phyloP scores from a whole-genome alignment of 2,329 filamentous ascomycete genomes.

The Nothophaeocryptopus gaeumannii region DNA sequence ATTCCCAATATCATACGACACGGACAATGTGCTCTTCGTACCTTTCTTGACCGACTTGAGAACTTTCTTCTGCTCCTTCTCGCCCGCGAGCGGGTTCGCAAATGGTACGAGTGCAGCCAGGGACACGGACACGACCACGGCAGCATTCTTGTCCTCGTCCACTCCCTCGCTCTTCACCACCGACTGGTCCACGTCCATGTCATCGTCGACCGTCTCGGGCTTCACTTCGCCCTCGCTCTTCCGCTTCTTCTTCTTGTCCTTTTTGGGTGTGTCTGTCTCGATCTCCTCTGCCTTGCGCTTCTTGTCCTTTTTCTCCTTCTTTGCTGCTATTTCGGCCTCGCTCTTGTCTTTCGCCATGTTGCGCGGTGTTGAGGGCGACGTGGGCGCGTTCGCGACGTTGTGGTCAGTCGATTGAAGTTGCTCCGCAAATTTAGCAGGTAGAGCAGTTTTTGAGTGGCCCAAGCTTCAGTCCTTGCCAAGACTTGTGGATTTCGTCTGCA shows the following conservation, averaged over 20 bases:
- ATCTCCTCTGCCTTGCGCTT: slow-evolving; percentile 34
- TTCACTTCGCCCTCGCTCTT: slow-evolving; percentile 59
- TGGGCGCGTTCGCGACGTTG: neutral
- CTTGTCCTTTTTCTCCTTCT: slow-evolving; percentile 39
- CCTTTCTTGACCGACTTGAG: slow-evolving; percentile 64
- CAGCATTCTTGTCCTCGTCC: slow-evolving; percentile 40
- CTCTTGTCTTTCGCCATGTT: slow-evolving; percentile 40
- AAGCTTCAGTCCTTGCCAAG: too few species aligned
- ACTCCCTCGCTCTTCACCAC: slow-evolving; percentile 43
- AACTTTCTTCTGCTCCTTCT: slow-evolving; percentile 68
- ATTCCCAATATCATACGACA: too few species aligned
- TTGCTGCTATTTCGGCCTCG: slow-evolving; percentile 34
- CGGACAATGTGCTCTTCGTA: slow-evolving; percentile 27
- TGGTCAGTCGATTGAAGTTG: too few species aligned
- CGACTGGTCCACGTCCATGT: slow-evolving; percentile 31
- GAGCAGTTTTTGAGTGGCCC: too few species aligned
- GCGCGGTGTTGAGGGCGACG: neutral
- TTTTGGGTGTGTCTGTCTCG: slow-evolving; percentile 32
- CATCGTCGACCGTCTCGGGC: slow-evolving; percentile 40
- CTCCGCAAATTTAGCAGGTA: too few species aligned
- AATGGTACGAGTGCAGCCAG: slow-evolving; percentile 71
- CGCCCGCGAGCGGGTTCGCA: slow-evolving; percentile 74
- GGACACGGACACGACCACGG: slow-evolving; percentile 34
- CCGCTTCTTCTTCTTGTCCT: slow-evolving; percentile 57
- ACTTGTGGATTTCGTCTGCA: too few species aligned